Base-by-base conservation (phyloP, 257 asterid species). In the Prunella vulgaris region DNA sequence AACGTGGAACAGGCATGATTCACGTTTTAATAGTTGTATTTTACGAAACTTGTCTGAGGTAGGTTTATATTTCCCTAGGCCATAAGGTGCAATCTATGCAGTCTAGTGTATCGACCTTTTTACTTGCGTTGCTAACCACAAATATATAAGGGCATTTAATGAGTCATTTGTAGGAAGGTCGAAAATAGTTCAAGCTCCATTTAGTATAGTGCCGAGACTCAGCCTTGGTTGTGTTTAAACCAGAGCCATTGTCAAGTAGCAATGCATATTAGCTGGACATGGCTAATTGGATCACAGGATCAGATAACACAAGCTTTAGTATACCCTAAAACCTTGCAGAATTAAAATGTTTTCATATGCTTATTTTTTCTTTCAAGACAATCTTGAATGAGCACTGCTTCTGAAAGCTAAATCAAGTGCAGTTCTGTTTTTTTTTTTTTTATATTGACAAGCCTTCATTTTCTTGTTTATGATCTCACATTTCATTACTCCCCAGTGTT, bases 311-410 rank as follows among this genome's bases (percentile, higher is more conserved):
- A 24, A 18, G 54, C 10, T 20, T 65, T 28, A 46, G 33, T 28
- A 60, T 53, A 46, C 49, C 61, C 51, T 75, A 69, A 7, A 56
- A 56, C 38, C 25, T 33, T 44, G 40, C 24, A 66, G 8, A 38
- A 52, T 17, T 17, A 51, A 32, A 33, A 38, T 30, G 22, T 65
- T 51, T 15, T 64, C 15, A 53, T 64, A 3, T 4, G 24, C 53
- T 38, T 24, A 10, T 32, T 22, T 21, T 20, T 24, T 32, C 24
- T 8, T 32, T 67, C n/a, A 13, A 49, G 25, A 10, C 46, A 49
- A 72, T 66, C 40, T 66, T 74, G 58, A 67, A 61, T 60, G 56
- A 38, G 37, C 38, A 64, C 65, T 63, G 60, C 69, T 35, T 59
- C 9, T 44, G 28, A 37, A 21, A 62, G 53, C 68, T 20, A 62